Evolutionary conservation across 2,329 filamentous ascomycete species (phyloP).

Genomic region (Hypoxylon sp.): DNA sequence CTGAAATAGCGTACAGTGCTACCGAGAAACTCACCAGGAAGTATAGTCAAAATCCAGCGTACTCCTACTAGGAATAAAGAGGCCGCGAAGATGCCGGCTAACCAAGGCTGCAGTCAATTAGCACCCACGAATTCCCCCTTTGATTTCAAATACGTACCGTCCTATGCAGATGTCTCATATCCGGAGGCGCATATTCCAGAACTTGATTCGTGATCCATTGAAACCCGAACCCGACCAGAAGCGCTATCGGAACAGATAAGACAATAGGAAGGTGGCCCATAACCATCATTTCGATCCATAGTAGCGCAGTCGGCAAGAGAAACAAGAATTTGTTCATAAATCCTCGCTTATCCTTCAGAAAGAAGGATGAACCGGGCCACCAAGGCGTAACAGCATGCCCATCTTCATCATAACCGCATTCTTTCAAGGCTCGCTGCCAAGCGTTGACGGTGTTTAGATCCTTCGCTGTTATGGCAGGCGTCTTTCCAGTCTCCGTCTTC

Average conservation of each 20-base stretch:
- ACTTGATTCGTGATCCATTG: conserved; percentile 85
- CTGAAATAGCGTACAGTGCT: not conserved
- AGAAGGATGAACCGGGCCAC: conserved; percentile 79
- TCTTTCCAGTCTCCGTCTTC: conserved; percentile 91
- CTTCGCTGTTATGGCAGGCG: conserved; percentile 84
- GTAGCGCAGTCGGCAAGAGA: conserved; percentile 84
- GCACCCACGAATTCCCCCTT: conserved; percentile 13
- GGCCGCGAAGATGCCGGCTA: conserved; percentile 92
- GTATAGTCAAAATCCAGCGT: conserved; percentile 80
- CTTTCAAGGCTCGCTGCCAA: conserved; percentile 86
- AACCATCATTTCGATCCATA: conserved; percentile 79
- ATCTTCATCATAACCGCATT: conserved; percentile 86
- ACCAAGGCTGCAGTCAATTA: conserved; percentile 76
- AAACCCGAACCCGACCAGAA: conserved; percentile 76
- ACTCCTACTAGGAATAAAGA: conserved; percentile 85
- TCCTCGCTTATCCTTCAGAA: conserved; percentile 81
- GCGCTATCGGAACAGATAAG: conserved; percentile 79
- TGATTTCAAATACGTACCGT: conserved; percentile 72
- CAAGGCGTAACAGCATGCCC: conserved; percentile 78
- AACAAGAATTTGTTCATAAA: conserved; percentile 92
- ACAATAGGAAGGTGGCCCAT: conserved; percentile 82
- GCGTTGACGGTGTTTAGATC: conserved; percentile 89
- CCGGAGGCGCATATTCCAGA: conserved; percentile 84
- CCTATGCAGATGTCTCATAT: conserved; percentile 91
- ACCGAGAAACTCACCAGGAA: conserved; percentile 71